These are phyloP conservation scores for Sechiopsis laciniata DNA, from an alignment of 306 rosid species.

Conservation along the genomic window DNA sequence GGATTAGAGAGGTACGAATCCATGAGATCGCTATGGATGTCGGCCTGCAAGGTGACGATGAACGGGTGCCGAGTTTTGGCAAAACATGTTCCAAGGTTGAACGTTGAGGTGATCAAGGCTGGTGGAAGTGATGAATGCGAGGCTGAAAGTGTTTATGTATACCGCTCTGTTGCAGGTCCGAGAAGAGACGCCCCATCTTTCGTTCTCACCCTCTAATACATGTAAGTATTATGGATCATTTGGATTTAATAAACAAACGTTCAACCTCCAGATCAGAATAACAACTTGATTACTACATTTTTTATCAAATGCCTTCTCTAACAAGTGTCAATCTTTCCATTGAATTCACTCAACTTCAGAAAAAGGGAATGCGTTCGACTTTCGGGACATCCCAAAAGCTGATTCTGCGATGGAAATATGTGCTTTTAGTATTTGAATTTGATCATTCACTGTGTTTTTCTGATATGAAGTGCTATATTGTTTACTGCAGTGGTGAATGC, in stretches of 20 bases:
- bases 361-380: not conserved
- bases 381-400: not conserved
- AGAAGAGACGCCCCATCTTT: slow-evolving; percentile 77
- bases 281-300: not conserved
- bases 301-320: not conserved
- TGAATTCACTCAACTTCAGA: not conserved
- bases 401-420: not conserved
- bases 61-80: slow-evolving; percentile 50
- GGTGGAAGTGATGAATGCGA: slow-evolving; percentile 37
- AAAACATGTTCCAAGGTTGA: slow-evolving; percentile 62
- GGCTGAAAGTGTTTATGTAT: slow-evolving; percentile 59
- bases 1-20: slow-evolving; percentile 58
- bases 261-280: not conserved
- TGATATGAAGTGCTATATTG: not conserved
- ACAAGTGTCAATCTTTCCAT: not conserved
- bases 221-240: slow-evolving; percentile 4
- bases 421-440: not conserved
- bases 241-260: not conserved
- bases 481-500: slow-evolving; percentile 6
- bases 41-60: slow-evolving; percentile 62
- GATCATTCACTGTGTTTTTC: not conserved
- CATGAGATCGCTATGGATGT: slow-evolving; percentile 89
- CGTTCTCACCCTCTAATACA: slow-evolving; percentile 56
- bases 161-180: slow-evolving; percentile 76
- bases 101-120: slow-evolving; percentile 72